Base-by-base conservation (phyloP, 2,329 filamentous ascomycete genomes). In the Colletotrichum plurivorum region DNA sequence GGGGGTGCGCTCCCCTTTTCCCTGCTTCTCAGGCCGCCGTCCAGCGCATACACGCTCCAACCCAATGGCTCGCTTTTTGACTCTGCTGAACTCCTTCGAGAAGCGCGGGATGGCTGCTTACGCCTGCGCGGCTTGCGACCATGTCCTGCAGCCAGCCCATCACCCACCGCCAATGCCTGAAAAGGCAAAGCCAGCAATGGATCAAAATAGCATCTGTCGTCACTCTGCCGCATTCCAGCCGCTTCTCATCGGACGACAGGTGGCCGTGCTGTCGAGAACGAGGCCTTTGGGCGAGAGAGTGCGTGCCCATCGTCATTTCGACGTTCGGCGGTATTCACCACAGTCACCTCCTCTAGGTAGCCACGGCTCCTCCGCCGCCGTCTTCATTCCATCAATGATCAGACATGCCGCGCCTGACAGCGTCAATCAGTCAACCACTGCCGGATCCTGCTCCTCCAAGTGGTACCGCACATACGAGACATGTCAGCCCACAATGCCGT, bases 241-340 rank as follows among this genome's bases (percentile, higher is more conserved):
- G 27, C 27, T 31, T 10, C 27, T 31, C 27, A 31, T 31, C 27
- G 27, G 27, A 31, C 27, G 27, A 31, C 27, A 9, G 9, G 5
- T 31, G 27, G 6, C 27, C 16, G 6, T 18, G n/a, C 9, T 43
- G 39, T 39, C 12, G 20, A 15, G 57, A 8, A 8, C 20, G 22
- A 65, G 27, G 60, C 39, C n/a, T n/a, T n/a, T n/a, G n/a, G n/a
- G n/a, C n/a, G n/a, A n/a, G 2, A 8, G 9, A 2, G 9, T n/a
- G 27, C 18, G 25, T 63, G 62, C 62, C 49, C 36, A 69, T 66
- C 61, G 15, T 69, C 66, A 69, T 69, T 43, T 61, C 55, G 15
- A 55, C 43, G 52, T 36, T 66, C 62, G 55, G 66, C 27, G 27
- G 27, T 31, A 31, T 31, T 31, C 27, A 31, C 27, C 27, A 31